These are phyloP conservation scores for Noccaea bulbosa DNA, from an alignment of 345 rosid species.

Conservation along the genomic window DNA sequence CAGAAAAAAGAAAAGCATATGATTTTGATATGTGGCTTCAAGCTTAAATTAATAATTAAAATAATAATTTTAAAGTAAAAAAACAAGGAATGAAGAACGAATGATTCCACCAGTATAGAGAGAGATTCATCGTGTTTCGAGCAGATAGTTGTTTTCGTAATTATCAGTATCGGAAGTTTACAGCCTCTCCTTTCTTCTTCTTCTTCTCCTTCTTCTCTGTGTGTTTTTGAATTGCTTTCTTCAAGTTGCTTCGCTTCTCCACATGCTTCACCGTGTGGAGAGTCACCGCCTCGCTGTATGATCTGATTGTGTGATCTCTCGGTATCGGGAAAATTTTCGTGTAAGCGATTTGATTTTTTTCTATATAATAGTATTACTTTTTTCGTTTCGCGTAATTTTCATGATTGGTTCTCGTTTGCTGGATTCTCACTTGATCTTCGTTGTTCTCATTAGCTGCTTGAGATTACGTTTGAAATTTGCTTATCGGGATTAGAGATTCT, in stretches of 20 bases:
- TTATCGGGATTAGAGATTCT: neutral
- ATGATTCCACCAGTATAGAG: constrained; percentile 24
- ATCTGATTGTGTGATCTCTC: constrained; percentile 40
- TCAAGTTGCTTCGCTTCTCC: constrained; percentile 21
- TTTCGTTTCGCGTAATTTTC: constrained; percentile 14
- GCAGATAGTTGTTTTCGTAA: constrained; percentile 39
- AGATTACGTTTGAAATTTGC: constrained; percentile 14
- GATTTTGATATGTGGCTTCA: constrained; percentile 36
- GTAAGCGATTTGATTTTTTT: constrained; percentile 28
- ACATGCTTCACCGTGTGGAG: neutral
- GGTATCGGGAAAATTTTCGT: neutral
- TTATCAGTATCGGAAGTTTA: constrained; percentile 36
- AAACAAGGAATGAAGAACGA: constrained; percentile 26
- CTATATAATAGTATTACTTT: neutral
- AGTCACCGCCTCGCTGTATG: constrained; percentile 26
- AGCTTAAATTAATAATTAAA: constrained; percentile 21
- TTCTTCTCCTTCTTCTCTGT: constrained; percentile 13
- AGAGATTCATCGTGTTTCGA: constrained; percentile 30
- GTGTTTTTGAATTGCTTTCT: constrained; percentile 22
- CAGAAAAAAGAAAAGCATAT: constrained; percentile 41
- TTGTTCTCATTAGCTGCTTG: constrained; percentile 18
- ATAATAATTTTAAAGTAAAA: neutral
- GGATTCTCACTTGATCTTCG: neutral
- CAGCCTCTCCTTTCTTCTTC: constrained; percentile 37
- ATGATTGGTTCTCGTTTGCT: constrained; percentile 28